A percentile compares a stretch with the other conserved stretches of the same genome.
Evolutionary conservation across 371 early-diverging fungal genomes (phyloP).

Genomic region (Batkoa obscura): DNA sequence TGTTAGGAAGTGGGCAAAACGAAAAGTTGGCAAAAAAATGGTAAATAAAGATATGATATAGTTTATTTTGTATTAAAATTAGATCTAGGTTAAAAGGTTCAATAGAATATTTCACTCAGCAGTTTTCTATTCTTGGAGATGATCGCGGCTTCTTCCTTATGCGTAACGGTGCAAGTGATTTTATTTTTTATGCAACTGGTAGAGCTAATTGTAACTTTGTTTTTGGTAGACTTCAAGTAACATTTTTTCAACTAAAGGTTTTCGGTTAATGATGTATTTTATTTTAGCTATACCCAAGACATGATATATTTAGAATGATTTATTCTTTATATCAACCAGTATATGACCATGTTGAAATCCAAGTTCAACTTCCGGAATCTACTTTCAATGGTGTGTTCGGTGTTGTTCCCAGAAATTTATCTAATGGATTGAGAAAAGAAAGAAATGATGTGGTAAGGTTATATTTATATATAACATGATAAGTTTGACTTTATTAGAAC

Average conservation of each 20-base stretch:
- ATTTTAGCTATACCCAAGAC: conserved; percentile 5
- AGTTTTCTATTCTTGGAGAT: conserved; percentile 7
- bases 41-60: conserved; percentile 1
- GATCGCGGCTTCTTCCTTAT: conserved; percentile 5
- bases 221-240: conserved; percentile 2
- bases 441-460: conserved; percentile 6
- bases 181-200: conserved; percentile 8
- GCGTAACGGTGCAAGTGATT: conserved; percentile 7
- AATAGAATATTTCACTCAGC: conserved; percentile 1
- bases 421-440: background rate
- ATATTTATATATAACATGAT: background rate
- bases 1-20: too few species aligned
- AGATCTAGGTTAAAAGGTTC: conserved; percentile 4
- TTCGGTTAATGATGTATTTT: background rate
- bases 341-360: conserved; percentile 1
- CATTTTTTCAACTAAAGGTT: background rate
- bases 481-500: background rate
- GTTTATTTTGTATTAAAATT: background rate
- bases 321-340: background rate
- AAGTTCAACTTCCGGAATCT: background rate
- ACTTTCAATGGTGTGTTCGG: background rate
- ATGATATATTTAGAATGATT: conserved; percentile 3
- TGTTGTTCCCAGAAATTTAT: background rate
- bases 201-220: conserved; percentile 5
- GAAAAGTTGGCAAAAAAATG: conserved; percentile 3